Percentiles rank a stretch among this genome's conserved stretches.
Evolutionary conservation across 257 asterid genomes (phyloP).

Genomic region (Forsythia viridissima): DNA sequence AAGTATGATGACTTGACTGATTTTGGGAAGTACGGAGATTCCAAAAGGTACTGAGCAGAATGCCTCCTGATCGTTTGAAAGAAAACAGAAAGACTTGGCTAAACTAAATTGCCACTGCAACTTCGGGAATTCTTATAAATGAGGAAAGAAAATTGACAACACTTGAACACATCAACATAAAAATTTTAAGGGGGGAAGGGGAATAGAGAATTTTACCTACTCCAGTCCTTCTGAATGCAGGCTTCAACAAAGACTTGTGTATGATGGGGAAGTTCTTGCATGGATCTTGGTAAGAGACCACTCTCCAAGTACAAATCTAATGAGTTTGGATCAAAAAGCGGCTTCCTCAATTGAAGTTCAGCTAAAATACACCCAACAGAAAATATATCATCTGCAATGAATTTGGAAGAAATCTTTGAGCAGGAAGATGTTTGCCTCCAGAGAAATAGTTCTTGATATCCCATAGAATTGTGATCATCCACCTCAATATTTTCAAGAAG

Average conservation of each 20-base stretch:
- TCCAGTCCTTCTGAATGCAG: conserved; percentile 85
- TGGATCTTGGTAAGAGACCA: conserved; percentile 62
- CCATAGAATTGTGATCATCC: conserved; percentile 59
- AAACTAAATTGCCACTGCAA: neutral
- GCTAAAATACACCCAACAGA: conserved; percentile 91
- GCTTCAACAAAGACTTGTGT: conserved; percentile 64
- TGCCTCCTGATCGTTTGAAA: conserved; percentile 71
- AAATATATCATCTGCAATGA: conserved; percentile 78
- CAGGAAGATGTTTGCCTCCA: conserved; percentile 57
- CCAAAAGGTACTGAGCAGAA: conserved; percentile 84
- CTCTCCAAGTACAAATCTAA: conserved; percentile 57
- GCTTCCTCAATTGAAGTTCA: conserved; percentile 77
- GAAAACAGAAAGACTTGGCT: conserved; percentile 26
- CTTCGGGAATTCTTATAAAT: conserved; percentile 4
- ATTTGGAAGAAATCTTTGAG: conserved; percentile 43
- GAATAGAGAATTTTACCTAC: conserved; percentile 48
- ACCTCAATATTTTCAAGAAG: conserved; percentile 65
- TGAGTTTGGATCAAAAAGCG: conserved; percentile 72
- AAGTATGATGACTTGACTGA: conserved; percentile 78
- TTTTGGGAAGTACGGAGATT: conserved; percentile 78
- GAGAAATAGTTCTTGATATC: conserved; percentile 81
- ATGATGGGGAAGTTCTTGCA: conserved; percentile 74
- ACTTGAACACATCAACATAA: conserved; percentile 10
- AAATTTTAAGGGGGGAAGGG: conserved; percentile 20
- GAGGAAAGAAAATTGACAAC: conserved; percentile 4